These are phyloP conservation scores for Talaromyces sp. DNA, from an alignment of 2,329 filamentous ascomycete species.

Conservation along the genomic window DNA sequence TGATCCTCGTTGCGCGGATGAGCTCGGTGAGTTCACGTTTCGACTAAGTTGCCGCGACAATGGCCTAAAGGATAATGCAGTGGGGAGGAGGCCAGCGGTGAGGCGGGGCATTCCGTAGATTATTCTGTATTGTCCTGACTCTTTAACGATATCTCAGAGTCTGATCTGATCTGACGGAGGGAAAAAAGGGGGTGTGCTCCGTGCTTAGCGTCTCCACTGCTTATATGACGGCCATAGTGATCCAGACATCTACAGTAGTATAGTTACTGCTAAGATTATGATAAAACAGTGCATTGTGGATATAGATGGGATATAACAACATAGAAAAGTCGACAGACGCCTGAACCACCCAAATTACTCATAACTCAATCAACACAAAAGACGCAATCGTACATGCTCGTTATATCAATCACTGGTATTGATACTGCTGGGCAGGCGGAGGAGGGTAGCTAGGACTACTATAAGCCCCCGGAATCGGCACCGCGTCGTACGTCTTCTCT, in stretches of 20 bases:
- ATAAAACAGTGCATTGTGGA: neutral
- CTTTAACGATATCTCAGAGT: no score
- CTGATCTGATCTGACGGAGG: no score
- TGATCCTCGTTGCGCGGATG: neutral
- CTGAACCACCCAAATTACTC: neutral
- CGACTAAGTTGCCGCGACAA: neutral
- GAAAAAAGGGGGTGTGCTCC: neutral
- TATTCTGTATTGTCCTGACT: no score
- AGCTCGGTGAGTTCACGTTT: neutral
- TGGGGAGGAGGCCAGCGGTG: neutral
- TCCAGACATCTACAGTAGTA: neutral
- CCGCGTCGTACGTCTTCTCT: constrained; percentile 77
- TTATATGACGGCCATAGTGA: neutral
- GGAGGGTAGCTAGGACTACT: constrained; percentile 31
- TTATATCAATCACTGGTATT: neutral
- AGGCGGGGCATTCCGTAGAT: no score
- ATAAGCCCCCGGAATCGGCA: constrained; percentile 87
- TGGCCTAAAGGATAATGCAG: neutral
- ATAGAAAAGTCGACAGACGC: neutral
- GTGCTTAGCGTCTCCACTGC: neutral
- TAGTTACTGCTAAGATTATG: neutral
- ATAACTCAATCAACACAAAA: neutral
- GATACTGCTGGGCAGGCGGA: neutral
- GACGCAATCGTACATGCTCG: neutral
- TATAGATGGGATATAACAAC: neutral